Base-by-base conservation (phyloP, 2,329 filamentous ascomycete genomes). In the Akanthomyces lecanii region DNA sequence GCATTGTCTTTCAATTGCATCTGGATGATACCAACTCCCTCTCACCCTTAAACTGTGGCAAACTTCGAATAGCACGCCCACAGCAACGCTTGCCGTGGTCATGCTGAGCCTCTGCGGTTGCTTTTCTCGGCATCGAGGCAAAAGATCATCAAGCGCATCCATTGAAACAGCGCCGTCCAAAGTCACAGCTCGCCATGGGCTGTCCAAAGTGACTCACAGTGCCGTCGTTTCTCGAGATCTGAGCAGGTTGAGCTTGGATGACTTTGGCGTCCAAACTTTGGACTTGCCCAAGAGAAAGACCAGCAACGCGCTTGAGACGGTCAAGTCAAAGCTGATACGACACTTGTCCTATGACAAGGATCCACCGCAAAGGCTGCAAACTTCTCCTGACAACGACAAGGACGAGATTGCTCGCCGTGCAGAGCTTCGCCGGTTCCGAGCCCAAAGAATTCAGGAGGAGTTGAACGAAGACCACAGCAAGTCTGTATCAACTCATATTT, bases 381-480 rank as follows among this genome's bases (percentile, higher is more conserved):
- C 74, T 4, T 77, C 77, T 18, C 71, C 79, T 38, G 78, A 80
- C 14, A 77, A 76, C 55, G 83, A 79, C 53, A 76, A 83, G 28
- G 82, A 84, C 65, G 82, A 84, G 66, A 68, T 84, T 50, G 80
- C 82, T 58, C 77, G 83, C 33, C 78, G 83, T 66, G 83, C 82
- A 33, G 84, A 86, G 66, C 71, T 87, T 61, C 82, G 78, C 66
- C 78, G 83, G 23, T 73, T 86, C 10, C 80, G 83, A 71, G 80
- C 82, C 55, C 81, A 80, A 66, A 78, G 83, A 65, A 86, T 86
- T n/a, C 82, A 82, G 65, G 79, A 85, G 50, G 84, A 86, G 67
- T 74, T 87, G 4, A 77, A 80, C 52, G 79, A 72, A 45, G 82
- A 84, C 44, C 72, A 76, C 42, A 69, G 71, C 11, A 74, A 76